phyloP scores from a whole-genome alignment of 495 filamentous ascomycete genomes.

The Tuber calosporum region DNA sequence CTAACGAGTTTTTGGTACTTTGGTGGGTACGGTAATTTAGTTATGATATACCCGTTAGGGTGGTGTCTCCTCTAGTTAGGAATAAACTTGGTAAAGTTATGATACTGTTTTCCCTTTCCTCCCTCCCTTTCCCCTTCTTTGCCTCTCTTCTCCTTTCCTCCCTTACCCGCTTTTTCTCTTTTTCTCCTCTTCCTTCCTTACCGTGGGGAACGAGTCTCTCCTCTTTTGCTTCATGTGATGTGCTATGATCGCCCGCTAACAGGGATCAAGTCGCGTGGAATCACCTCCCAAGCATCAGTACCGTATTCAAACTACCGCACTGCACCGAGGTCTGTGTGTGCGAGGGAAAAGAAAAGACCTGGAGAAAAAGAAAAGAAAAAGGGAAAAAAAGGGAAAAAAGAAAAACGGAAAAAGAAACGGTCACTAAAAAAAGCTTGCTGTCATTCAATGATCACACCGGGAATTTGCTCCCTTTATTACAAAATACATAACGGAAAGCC shows the following conservation, averaged over 20 bases:
- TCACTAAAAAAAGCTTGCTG: neutral
- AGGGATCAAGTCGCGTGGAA: constrained; percentile 8
- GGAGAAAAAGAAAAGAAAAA: constrained; percentile 4
- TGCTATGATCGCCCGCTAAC: constrained; percentile 11
- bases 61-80: no score
- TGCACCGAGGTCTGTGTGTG: neutral
- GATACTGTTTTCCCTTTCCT: neutral
- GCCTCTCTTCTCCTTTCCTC: neutral
- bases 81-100: no score
- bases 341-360: constrained; percentile 16
- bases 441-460: neutral
- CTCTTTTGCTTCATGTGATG: neutral
- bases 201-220: neutral
- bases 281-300: constrained; percentile 17
- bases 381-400: neutral
- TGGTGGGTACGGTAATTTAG: no score
- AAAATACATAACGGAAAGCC: neutral
- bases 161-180: neutral
- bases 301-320: constrained; percentile 17
- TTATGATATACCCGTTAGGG: no score
- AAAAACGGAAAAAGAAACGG: neutral
- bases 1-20: neutral
- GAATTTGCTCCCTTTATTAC: neutral
- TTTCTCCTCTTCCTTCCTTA: neutral
- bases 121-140: neutral